These are phyloP conservation scores for Crotalaria pallida DNA, from an alignment of 306 rosid species.

Conservation along the genomic window DNA sequence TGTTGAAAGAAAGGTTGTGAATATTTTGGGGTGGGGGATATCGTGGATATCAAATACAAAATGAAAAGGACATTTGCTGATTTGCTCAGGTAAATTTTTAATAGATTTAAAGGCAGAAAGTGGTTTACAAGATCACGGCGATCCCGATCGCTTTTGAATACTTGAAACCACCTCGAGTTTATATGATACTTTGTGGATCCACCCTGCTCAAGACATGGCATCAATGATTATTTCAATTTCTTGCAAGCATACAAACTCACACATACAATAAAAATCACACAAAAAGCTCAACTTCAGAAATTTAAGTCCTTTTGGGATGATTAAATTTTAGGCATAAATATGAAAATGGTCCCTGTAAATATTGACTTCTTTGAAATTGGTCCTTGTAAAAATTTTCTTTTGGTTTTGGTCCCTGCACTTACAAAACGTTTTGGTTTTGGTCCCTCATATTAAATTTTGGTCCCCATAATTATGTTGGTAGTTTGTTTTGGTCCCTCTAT, in stretches of 20 bases:
- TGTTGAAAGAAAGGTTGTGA: not conserved
- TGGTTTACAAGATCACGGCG: conserved; percentile 82
- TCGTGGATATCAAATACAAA: conserved; percentile 5
- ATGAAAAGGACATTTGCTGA: conserved; percentile 9
- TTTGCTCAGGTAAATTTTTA: not conserved
- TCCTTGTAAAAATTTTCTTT: too few relatives aligned
- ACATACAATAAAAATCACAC: conserved; percentile 13
- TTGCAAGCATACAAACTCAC: not conserved
- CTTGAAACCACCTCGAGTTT: conserved; percentile 86
- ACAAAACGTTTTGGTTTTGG: too few relatives aligned
- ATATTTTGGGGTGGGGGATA: not conserved
- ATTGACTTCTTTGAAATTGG: too few relatives aligned
- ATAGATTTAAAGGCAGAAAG: conserved; percentile 11
- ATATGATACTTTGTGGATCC: conserved; percentile 91
- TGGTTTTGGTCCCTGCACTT: too few relatives aligned
- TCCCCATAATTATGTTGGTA: too few relatives aligned
- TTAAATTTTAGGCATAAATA: too few relatives aligned
- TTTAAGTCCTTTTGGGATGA: not conserved
- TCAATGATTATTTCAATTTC: conserved; percentile 20
- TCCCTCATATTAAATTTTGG: too few relatives aligned
- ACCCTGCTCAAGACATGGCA: conserved; percentile 57
- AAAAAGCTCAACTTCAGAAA: conserved; percentile 2
- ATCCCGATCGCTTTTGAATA: conserved; percentile 84
- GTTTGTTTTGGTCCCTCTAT: too few relatives aligned
- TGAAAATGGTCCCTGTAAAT: too few relatives aligned